Evolutionary conservation across 345 rosid species (phyloP).

Genomic region (Hirschfeldia incana): DNA sequence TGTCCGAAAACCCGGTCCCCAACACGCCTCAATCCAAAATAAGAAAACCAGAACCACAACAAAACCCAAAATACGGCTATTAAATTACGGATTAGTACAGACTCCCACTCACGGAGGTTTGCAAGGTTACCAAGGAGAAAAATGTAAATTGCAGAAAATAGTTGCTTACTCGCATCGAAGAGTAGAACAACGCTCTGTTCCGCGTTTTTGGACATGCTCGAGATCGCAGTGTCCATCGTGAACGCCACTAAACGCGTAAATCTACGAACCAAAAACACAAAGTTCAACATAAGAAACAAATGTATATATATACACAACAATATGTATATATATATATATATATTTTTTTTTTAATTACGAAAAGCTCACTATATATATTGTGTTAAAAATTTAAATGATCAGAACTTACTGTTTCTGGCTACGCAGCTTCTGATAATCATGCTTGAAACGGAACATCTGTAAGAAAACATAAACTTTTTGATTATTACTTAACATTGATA

Average conservation of each 20-base stretch:
- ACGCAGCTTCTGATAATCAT: constrained; percentile 79
- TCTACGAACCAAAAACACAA: constrained; percentile 32
- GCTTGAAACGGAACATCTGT: constrained; percentile 86
- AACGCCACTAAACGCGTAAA: constrained; percentile 82
- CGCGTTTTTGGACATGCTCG: constrained; percentile 75
- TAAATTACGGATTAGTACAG: constrained; percentile 16
- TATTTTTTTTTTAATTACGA: neutral
- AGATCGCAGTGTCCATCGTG: constrained; percentile 82
- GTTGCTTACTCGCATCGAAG: constrained; percentile 80
- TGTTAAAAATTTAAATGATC: neutral
- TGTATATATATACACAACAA: too few relatives aligned
- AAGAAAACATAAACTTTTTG: neutral
- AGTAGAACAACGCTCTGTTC: constrained; percentile 75
- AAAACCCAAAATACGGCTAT: neutral
- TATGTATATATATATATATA: neutral
- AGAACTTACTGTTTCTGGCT: constrained; percentile 74
- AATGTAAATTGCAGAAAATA: constrained; percentile 43
- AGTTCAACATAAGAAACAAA: neutral
- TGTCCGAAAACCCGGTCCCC: constrained; percentile 22
- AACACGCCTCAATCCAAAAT: constrained; percentile 29
- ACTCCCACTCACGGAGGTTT: neutral
- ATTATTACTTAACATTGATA: neutral
- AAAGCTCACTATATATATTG: neutral
- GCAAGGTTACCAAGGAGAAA: neutral
- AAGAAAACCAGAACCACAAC: neutral